These are phyloP conservation scores for Heteromeles arbutifolia DNA, from an alignment of 306 rosid species.

Conservation along the genomic window DNA sequence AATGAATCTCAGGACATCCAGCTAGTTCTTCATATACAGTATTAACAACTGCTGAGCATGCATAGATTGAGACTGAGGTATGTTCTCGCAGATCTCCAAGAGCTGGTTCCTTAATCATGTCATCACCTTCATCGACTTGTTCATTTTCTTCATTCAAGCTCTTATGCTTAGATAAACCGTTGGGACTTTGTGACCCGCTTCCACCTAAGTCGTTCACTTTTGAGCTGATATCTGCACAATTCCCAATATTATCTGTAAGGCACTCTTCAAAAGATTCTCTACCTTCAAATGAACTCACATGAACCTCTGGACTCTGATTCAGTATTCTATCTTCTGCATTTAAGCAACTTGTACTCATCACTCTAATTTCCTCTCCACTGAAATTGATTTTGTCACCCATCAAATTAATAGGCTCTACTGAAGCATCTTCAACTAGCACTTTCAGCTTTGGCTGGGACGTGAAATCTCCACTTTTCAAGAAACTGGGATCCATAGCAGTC, in stretches of 20 bases:
- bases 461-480: neutral
- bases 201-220: neutral
- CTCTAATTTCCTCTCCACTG: neutral
- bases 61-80: neutral
- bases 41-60: neutral
- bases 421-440: constrained; percentile 10
- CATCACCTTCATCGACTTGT: neutral
- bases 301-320: no score
- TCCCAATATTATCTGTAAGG: neutral
- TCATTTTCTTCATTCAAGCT: neutral
- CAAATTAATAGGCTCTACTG: neutral
- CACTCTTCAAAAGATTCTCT: no score
- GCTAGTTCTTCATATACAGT: neutral
- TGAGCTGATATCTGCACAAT: neutral
- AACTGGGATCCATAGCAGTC: neutral
- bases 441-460: neutral
- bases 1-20: neutral
- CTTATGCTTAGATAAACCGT: neutral
- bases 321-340: no score
- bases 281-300: no score
- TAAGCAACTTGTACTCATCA: no score
- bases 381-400: neutral
- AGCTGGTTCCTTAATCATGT: neutral
- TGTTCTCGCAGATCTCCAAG: neutral
- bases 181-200: neutral